Percentiles rank a stretch among this genome's conserved stretches.
These are phyloP conservation scores for Acacia confusa DNA, from an alignment of 306 rosid genomes.

Conservation along the genomic window DNA sequence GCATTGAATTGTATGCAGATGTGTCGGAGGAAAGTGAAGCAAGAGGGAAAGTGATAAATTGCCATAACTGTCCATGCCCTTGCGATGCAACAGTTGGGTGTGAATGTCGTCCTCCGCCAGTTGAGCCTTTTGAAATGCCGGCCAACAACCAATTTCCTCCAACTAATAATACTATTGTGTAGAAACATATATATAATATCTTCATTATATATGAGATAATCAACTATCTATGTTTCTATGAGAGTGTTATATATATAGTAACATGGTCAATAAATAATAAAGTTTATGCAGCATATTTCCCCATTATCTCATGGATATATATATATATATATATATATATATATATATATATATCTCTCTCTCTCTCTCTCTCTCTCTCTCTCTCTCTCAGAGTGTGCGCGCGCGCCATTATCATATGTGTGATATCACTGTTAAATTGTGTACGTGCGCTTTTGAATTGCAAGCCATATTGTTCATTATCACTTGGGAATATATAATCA, in stretches of 20 bases:
- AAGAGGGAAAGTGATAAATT: background rate
- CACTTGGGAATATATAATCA: background rate
- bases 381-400: too few relatives aligned
- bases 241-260: too few relatives aligned
- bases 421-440: too few relatives aligned
- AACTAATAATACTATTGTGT: too few relatives aligned
- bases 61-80: background rate
- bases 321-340: too few relatives aligned
- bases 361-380: too few relatives aligned
- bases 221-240: background rate
- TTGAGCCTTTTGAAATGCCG: background rate
- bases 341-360: background rate
- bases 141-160: background rate
- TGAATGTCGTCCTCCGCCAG: background rate
- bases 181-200: background rate
- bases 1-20: background rate
- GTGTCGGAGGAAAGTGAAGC: background rate
- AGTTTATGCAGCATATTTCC: background rate
- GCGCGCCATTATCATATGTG: background rate
- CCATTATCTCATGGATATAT: too few relatives aligned
- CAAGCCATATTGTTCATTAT: background rate
- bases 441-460: background rate
- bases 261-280: background rate
- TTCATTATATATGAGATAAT: background rate
- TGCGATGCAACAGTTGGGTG: too few relatives aligned